Base-by-base conservation (phyloP, 108 stramenopile species). In the Fistulifera pelliculosa region DNA sequence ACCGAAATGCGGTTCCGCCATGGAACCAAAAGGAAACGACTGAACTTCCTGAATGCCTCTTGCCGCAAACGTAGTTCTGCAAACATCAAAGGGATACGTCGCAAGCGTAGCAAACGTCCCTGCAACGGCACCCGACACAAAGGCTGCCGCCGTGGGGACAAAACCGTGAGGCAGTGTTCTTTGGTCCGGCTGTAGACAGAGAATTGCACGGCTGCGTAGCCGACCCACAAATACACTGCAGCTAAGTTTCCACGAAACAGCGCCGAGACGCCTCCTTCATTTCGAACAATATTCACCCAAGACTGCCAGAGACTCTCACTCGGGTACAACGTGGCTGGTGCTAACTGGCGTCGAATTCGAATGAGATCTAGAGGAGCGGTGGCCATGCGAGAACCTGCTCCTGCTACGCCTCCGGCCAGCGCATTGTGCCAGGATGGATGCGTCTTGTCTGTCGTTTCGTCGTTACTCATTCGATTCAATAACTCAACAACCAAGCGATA, bases 71-170 rank as follows among this genome's bases (percentile, higher is more conserved):
- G 81, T 82, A 14, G 96, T 97, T 8, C 96, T 77, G 23, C 76
- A 77, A 18, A 95, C 54, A 65, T 97, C 96, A 58, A 95, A 93
- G 14, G 96, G 96, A 64, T 97, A 97, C 14, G 96, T 94, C 2
- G 71, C 59, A 5, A 89, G 15, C 1, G 96, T 97, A 11, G 94
- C 89, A 57, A 70, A 66, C 7, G 80, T 47, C 1, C 94, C 93
- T 0, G 93, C 88, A 0, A 70, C 27, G 24, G 91, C 92, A 24
- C 94, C 96, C 22, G 90, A 62, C 0, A 73, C 27, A 55, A 94
- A 93, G n/a, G 80, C 63, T 16, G 74, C 54, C 3, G 55, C 38
- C 2, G 80, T 35, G 31, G 31, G 8, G 31, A 35, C 13, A 18
- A 19, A 13, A 28, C 26, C 7, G 2, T 49, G 25, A 1, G 45